A percentile compares a stretch with the other conserved stretches of the same genome.
phyloP scores from a whole-genome alignment of 2,329 filamentous ascomycete species.

The Xylariaceae sp. region DNA sequence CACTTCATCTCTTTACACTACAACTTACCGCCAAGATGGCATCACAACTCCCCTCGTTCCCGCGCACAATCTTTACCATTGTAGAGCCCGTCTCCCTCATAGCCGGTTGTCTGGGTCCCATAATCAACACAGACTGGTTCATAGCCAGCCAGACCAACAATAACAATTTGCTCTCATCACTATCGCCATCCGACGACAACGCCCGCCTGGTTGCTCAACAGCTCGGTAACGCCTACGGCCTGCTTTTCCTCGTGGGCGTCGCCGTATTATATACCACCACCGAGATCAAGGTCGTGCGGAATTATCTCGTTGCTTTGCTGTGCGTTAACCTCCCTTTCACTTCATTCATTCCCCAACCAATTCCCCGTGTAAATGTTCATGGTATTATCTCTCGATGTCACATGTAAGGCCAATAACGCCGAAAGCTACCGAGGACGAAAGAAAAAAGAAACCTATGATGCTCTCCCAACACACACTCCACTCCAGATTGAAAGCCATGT shows the following conservation, averaged over 20 bases:
- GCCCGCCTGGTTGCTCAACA: constrained; percentile 57
- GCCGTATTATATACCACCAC: constrained; percentile 58
- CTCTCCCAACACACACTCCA: background rate
- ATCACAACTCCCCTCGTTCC: constrained; percentile 56
- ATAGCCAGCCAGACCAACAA: constrained; percentile 56
- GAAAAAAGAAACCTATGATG: background rate
- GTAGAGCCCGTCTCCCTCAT: constrained; percentile 63
- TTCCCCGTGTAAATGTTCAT: too few relatives aligned
- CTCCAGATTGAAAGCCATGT: background rate
- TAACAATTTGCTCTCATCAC: constrained; percentile 29
- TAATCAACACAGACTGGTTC: constrained; percentile 56
- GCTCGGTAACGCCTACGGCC: constrained; percentile 63
- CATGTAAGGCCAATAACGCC: too few relatives aligned
- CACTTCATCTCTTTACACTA: too few relatives aligned
- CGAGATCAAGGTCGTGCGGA: constrained; percentile 60
- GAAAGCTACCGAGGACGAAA: too few relatives aligned
- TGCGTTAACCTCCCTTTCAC: constrained; percentile 24
- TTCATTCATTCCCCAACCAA: constrained; percentile 18
- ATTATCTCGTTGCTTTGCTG: constrained; percentile 60
- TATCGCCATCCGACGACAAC: constrained; percentile 34
- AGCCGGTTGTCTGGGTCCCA: constrained; percentile 51
- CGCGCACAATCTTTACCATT: constrained; percentile 60
- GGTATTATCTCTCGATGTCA: too few relatives aligned
- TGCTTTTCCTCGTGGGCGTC: constrained; percentile 59
- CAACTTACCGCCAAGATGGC: constrained; percentile 41